Percentiles rank a stretch among this genome's conserved stretches.
Conservation (phyloP, 495 filamentous ascomycete genomes). For the Hypoxylon intermedium region DNA sequence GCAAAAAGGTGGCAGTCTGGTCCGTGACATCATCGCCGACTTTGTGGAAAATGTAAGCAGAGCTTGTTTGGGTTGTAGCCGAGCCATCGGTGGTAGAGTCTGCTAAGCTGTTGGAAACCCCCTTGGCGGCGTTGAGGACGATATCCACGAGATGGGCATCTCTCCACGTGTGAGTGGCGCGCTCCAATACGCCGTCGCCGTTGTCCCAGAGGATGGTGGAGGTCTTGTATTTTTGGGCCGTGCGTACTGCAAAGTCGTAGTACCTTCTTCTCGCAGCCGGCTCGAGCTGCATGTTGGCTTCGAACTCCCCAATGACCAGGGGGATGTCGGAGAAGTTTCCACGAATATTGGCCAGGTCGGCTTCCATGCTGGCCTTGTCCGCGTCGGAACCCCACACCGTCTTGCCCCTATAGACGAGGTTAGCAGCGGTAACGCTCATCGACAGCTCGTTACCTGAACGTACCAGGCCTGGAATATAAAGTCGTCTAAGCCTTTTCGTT, state of each 20-base stretch:
- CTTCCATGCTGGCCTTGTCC: constrained; percentile 58
- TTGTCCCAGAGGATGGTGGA: constrained; percentile 66
- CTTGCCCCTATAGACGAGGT: constrained; percentile 59
- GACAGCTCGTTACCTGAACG: constrained; percentile 35
- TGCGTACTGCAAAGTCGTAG: constrained; percentile 60
- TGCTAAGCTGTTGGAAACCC: constrained; percentile 58
- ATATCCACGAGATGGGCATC: constrained; percentile 59
- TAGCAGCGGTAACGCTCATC: constrained; percentile 37
- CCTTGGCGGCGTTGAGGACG: constrained; percentile 51
- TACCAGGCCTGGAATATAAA: constrained; percentile 40
- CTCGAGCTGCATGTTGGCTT: constrained; percentile 56
- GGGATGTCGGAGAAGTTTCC: constrained; percentile 63
- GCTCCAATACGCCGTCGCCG: constrained; percentile 56
- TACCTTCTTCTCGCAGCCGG: constrained; percentile 65
- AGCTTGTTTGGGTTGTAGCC: constrained; percentile 54
- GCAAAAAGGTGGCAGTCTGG: constrained; percentile 53
- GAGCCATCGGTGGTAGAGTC: constrained; percentile 59
- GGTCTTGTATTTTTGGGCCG: constrained; percentile 54
- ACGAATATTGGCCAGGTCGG: constrained; percentile 59
- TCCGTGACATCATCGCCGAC: constrained; percentile 53
- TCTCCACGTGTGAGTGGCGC: constrained; percentile 54
- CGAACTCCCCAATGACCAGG: constrained; percentile 66
- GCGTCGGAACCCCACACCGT: constrained; percentile 60
- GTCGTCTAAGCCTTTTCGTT: constrained; percentile 13
- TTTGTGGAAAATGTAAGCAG: constrained; percentile 64